phyloP scores from a whole-genome alignment of 1,284 basidiomycete species.

The Erythrobasidium hasegawianum region DNA sequence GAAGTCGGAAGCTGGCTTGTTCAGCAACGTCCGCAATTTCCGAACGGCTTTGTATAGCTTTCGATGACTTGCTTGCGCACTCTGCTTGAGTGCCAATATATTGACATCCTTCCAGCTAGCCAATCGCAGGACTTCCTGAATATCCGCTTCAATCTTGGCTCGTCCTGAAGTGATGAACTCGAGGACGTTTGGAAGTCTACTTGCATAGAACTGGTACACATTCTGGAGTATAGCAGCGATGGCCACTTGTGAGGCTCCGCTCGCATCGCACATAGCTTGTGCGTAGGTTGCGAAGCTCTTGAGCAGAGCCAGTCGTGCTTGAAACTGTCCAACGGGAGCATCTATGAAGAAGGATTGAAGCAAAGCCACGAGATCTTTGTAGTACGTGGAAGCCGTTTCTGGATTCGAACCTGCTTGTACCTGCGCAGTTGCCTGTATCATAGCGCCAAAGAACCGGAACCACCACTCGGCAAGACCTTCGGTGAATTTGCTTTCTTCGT shows the following conservation, averaged over 20 bases:
- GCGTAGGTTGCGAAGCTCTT: conserved; percentile 53
- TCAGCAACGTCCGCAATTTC: conserved; percentile 84
- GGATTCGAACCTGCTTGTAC: conserved; percentile 47
- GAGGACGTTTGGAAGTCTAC: conserved; percentile 60
- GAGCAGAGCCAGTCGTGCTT: conserved; percentile 66
- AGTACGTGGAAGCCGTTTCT: conserved; percentile 56
- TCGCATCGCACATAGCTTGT: conserved; percentile 1
- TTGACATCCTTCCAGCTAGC: conserved; percentile 99
- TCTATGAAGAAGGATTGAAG: conserved; percentile 74
- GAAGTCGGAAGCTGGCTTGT: conserved; percentile 60
- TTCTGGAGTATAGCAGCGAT: conserved; percentile 58
- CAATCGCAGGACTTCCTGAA: conserved; percentile 81
- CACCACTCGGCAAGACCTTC: conserved; percentile 76
- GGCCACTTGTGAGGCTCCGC: neutral
- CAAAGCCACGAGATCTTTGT: conserved; percentile 69
- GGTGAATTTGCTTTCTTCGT: conserved; percentile 62
- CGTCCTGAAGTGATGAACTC: conserved; percentile 61
- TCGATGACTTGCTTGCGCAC: conserved; percentile 83
- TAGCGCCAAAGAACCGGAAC: conserved; percentile 82
- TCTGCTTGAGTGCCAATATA: conserved; percentile 86
- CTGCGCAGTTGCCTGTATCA: conserved; percentile 57
- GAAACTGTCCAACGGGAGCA: conserved; percentile 80
- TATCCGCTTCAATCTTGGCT: conserved; percentile 68
- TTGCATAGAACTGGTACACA: conserved; percentile 63
- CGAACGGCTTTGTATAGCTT: conserved; percentile 87